Base-by-base conservation (phyloP, 768 basidiomycete genomes). In the Ramaria sp. region DNA sequence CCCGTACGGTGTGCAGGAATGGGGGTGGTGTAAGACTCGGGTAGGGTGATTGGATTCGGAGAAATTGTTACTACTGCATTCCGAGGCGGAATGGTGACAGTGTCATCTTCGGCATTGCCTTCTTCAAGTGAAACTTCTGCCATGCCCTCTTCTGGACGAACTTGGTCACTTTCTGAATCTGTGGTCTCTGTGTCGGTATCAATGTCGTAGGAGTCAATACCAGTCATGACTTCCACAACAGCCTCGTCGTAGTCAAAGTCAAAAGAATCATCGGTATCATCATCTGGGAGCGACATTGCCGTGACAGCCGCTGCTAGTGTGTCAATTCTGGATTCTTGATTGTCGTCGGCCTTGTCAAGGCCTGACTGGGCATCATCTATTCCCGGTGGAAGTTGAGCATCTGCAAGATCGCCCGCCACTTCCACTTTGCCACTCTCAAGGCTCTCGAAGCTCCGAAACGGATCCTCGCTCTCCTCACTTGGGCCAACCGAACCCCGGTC, bases 391-490 rank as follows among this genome's bases (percentile, higher is more conserved):
- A 24, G 51, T 11, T 38, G 45, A 7, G 41, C 57, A 22, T 48
- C 54, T 41, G 51, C 60, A 22, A 27, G 20, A 39, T 47, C 24
- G 6, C 43, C 53, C 19, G 30, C 39, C 20, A 60, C 63, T 37
- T 58, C 42, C n/a, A 49, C 52, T 45, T 37, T 59, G 50, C 38
- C 57, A 53, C 38, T 54, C 61, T 86, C 86, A 63, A 93, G 67
- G 63, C 91, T 92, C 66, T 95, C 93, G 54, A 97, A 86, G 63
- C 93, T 93, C 33, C 81, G 80, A 70, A 97, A 97, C 7, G 91
- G 88, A 72, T 97, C 94, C 62, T 91, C 89, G 60, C 87, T 88
- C 43, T 78, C 75, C 42, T 78, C 74, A 71, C 63, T 67, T 9
- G 37, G 15, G n/a, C 45, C 47, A 37, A 49, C 31, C 27, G 17